These are phyloP conservation scores for Pseudopithomyces chartarum DNA, from an alignment of 2,329 filamentous ascomycete species.

Conservation along the genomic window DNA sequence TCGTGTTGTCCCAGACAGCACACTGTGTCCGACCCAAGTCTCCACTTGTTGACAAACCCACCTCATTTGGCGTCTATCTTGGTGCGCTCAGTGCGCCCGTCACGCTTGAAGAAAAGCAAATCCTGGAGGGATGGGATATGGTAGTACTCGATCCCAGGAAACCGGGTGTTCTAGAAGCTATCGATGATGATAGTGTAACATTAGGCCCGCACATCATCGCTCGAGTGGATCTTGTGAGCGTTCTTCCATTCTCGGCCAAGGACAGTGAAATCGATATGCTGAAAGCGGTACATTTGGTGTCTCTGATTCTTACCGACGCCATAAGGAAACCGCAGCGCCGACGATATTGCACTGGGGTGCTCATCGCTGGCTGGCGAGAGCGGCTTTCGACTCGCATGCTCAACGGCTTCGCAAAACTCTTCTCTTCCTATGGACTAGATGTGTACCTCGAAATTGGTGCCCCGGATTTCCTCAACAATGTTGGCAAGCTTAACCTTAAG, in stretches of 20 bases:
- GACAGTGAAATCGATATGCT: conserved; percentile 34
- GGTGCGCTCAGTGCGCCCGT: conserved; percentile 32
- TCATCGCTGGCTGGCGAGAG: conserved; percentile 41
- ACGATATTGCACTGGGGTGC: conserved; percentile 39
- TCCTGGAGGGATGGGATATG: conserved; percentile 40
- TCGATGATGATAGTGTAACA: conserved; percentile 27
- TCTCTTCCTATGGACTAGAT: conserved; percentile 38
- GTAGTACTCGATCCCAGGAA: conserved; percentile 38
- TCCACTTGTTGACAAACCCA: conserved; percentile 29
- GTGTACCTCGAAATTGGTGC: conserved; percentile 41
- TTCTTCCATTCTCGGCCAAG: conserved; percentile 25
- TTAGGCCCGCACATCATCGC: conserved; percentile 40
- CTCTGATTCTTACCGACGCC: conserved; percentile 28
- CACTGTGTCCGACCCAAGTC: conserved; percentile 24
- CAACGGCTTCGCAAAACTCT: conserved; percentile 35
- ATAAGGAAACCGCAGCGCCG: conserved; percentile 27
- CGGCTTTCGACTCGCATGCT: conserved; percentile 33
- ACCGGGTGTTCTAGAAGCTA: conserved; percentile 36
- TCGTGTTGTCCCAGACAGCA: conserved; percentile 29
- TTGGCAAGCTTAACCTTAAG: conserved; percentile 29
- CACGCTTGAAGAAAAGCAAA: conserved; percentile 28
- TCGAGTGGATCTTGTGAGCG: conserved; percentile 32
- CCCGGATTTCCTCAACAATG: conserved; percentile 38
- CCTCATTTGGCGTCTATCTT: conserved; percentile 44
- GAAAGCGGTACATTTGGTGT: conserved; percentile 30